Evolutionary conservation across 305 asterid genomes (phyloP).

Genomic region (Salvia sclarea): DNA sequence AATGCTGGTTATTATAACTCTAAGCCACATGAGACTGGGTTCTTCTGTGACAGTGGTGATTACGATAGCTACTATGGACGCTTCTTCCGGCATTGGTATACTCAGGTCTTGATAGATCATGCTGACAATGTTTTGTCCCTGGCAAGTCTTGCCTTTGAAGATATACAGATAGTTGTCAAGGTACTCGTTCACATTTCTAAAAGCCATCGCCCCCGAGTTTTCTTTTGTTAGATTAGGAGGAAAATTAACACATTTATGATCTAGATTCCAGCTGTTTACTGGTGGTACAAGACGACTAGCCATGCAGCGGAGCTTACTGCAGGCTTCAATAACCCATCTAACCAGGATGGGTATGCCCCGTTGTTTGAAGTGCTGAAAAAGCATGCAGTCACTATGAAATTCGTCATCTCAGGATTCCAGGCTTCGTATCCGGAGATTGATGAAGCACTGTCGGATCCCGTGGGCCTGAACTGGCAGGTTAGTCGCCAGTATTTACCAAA

Average conservation of each 20-base stretch:
- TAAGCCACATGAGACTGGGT: constrained; percentile 69
- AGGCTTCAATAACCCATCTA: constrained; percentile 61
- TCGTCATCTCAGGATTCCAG: constrained; percentile 46
- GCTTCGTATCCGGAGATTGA: constrained; percentile 45
- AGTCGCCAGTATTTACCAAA: not conserved
- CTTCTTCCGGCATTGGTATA: constrained; percentile 67
- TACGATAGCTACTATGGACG: constrained; percentile 70
- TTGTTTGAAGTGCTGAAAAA: constrained; percentile 62
- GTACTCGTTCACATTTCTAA: constrained; percentile 35
- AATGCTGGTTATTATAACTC: constrained; percentile 70
- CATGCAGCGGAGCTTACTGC: constrained; percentile 87
- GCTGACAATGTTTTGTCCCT: constrained; percentile 64
- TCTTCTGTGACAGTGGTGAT: constrained; percentile 73
- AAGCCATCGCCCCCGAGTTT: not conserved
- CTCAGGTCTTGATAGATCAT: constrained; percentile 60
- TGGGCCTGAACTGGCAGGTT: constrained; percentile 75
- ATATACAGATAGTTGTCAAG: constrained; percentile 54
- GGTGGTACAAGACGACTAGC: constrained; percentile 82
- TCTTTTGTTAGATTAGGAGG: constrained; percentile 9
- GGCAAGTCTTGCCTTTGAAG: constrained; percentile 64
- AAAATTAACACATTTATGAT: constrained; percentile 28
- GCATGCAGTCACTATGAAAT: constrained; percentile 50
- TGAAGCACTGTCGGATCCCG: constrained; percentile 60
- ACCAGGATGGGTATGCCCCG: constrained; percentile 65
- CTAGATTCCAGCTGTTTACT: constrained; percentile 66